These are phyloP conservation scores for Rutstroemia sp. DNA, from an alignment of 2,329 filamentous ascomycete genomes.

Conservation along the genomic window DNA sequence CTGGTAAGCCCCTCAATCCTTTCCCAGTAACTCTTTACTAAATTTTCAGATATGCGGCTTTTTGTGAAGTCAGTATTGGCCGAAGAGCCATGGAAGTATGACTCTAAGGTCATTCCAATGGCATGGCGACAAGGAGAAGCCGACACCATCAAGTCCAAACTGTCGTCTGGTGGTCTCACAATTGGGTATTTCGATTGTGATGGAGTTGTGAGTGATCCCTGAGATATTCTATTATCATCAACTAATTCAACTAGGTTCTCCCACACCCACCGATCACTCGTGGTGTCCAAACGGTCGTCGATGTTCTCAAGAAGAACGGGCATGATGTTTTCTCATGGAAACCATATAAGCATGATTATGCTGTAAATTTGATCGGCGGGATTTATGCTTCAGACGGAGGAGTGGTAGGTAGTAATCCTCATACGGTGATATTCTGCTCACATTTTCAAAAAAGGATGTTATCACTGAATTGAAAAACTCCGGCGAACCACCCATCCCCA, in stretches of 20 bases:
- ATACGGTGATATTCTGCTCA: neutral
- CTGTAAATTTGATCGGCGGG: conserved; percentile 19
- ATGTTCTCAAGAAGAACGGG: conserved; percentile 41
- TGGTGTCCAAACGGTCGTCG: conserved; percentile 42
- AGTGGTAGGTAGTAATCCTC: conserved; percentile 1
- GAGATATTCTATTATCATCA: conserved; percentile 42
- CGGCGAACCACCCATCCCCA: conserved; percentile 40
- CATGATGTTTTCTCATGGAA: conserved; percentile 42
- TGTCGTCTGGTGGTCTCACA: conserved; percentile 31
- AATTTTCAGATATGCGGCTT: conserved; percentile 26
- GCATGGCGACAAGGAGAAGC: conserved; percentile 29
- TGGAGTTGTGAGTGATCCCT: conserved; percentile 22
- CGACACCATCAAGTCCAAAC: conserved; percentile 28
- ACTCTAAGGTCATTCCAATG: conserved; percentile 37
- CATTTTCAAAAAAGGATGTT: neutral
- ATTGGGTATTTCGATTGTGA: conserved; percentile 32
- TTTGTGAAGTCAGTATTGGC: conserved; percentile 31
- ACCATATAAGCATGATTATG: conserved; percentile 29
- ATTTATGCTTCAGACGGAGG: conserved; percentile 26
- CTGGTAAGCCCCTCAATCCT: conserved; percentile 23
- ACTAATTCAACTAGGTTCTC: conserved; percentile 43
- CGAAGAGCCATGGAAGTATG: conserved; percentile 30
- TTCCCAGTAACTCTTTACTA: conserved; percentile 22
- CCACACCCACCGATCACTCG: conserved; percentile 51
- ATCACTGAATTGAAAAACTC: conserved; percentile 39